phyloP scores from a whole-genome alignment of 2,329 filamentous ascomycete genomes.

The Dactylellina cionopaga region DNA sequence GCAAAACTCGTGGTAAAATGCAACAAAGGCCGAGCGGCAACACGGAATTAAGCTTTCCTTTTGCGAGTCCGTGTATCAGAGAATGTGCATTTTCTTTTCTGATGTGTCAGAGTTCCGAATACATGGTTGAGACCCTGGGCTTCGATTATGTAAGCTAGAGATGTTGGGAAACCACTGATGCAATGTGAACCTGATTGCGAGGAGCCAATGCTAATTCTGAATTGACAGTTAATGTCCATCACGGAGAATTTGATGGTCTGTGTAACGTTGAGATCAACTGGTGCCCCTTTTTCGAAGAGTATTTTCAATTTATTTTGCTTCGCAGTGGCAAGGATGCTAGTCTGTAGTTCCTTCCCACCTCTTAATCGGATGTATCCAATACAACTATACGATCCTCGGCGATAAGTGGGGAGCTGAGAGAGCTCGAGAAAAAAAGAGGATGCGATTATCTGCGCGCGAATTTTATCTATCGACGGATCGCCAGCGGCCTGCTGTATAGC shows the following conservation, averaged over 20 bases:
- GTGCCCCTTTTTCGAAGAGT: not conserved
- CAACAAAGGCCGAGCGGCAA: too few species aligned
- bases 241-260: too few species aligned
- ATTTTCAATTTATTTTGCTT: not conserved
- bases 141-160: not conserved
- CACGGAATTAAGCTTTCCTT: too few species aligned
- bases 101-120: not conserved
- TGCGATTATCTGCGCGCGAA: too few species aligned
- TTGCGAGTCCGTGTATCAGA: too few species aligned
- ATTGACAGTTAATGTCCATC: not conserved
- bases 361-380: too few species aligned
- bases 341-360: not conserved
- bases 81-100: not conserved
- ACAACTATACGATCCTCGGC: too few species aligned
- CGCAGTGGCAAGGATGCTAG: not conserved
- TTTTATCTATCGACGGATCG: too few species aligned
- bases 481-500: not conserved
- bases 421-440: too few species aligned
- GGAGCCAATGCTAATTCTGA: not conserved
- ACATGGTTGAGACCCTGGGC: constrained; percentile 6
- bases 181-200: not conserved
- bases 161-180: constrained; percentile 11
- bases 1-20: too few species aligned
- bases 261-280: too few species aligned
- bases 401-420: too few species aligned